phyloP scores from a whole-genome alignment of 2,329 filamentous ascomycete genomes.

The Aspergillus cejpii region DNA sequence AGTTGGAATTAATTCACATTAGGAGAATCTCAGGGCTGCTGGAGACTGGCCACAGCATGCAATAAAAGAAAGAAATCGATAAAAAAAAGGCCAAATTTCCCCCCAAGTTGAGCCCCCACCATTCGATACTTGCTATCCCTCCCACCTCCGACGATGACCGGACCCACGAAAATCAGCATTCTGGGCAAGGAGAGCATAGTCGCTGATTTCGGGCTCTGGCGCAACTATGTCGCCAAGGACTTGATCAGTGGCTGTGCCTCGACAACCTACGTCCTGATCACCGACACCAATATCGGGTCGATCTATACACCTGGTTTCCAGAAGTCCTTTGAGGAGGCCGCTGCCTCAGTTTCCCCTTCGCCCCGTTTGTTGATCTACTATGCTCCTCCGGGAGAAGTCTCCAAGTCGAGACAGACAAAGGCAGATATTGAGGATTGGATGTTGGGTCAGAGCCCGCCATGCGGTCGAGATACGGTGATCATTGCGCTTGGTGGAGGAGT shows the following conservation, averaged over 20 bases:
- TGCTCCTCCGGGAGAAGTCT: conserved; percentile 85
- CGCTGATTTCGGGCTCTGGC: conserved; percentile 86
- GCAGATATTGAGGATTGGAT: conserved; percentile 97
- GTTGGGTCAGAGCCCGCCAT: conserved; percentile 70
- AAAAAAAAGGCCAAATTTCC: conserved; percentile 6
- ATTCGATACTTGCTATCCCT: conserved; percentile 6
- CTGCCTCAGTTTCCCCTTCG: conserved; percentile 41
- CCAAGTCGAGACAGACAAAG: conserved; percentile 89
- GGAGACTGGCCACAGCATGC: conserved; percentile 5
- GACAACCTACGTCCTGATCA: conserved; percentile 92
- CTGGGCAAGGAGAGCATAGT: conserved; percentile 85
- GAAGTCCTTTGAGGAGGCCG: conserved; percentile 53
- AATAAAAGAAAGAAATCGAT: conserved; percentile 8
- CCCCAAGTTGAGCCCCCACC: conserved; percentile 7
- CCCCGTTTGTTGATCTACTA: conserved; percentile 75
- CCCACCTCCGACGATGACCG: conserved; percentile 25
- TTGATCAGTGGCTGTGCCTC: conserved; percentile 69
- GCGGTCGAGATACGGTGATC: conserved; percentile 88
- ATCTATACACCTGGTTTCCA: conserved; percentile 76
- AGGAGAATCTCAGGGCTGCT: background rate
- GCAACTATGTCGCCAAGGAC: conserved; percentile 71
- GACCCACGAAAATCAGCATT: conserved; percentile 64
- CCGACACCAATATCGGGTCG: conserved; percentile 82
- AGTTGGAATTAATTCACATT: background rate
- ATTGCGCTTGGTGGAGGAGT: conserved; percentile 93